A percentile compares a stretch with the other conserved stretches of the same genome.
Conservation (phyloP, 1,139 yeast genomes). For the Candida smagusa region DNA sequence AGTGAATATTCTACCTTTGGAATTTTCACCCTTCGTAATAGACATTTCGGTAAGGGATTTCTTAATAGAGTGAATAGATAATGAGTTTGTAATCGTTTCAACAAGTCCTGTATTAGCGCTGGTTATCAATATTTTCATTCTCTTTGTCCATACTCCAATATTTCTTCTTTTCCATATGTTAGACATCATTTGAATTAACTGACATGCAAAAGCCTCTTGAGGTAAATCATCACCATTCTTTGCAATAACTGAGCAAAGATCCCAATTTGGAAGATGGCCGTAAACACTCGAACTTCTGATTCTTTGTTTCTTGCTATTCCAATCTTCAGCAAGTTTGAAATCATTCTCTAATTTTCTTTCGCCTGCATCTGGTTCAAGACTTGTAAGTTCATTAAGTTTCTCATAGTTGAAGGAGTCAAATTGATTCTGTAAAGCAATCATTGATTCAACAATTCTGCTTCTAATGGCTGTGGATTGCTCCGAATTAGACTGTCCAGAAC, state of each 20-base stretch:
- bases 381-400: constrained; percentile 29
- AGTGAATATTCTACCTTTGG: constrained; percentile 67
- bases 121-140: constrained; percentile 88
- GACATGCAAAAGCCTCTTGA: constrained; percentile 98
- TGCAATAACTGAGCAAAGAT: constrained; percentile 88
- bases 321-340: constrained; percentile 88
- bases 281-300: constrained; percentile 72
- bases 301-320: constrained; percentile 78
- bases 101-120: constrained; percentile 89
- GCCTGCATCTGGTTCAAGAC: constrained; percentile 56
- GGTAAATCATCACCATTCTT: constrained; percentile 94
- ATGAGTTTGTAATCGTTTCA: constrained; percentile 91
- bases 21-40: constrained; percentile 59
- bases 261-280: constrained; percentile 93
- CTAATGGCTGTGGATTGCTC: constrained; percentile 75
- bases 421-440: constrained; percentile 82
- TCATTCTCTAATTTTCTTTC: constrained; percentile 90
- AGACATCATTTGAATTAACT: constrained; percentile 80
- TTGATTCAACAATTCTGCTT: constrained; percentile 75
- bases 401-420: constrained; percentile 49
- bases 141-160: constrained; percentile 77
- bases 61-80: constrained; percentile 89
- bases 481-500: constrained; percentile 62
- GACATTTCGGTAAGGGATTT: constrained; percentile 82
- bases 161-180: constrained; percentile 71